Percentiles rank a stretch among this genome's conserved stretches.
Conservation (phyloP, 495 filamentous ascomycete genomes). For the Cercophora scortea region DNA sequence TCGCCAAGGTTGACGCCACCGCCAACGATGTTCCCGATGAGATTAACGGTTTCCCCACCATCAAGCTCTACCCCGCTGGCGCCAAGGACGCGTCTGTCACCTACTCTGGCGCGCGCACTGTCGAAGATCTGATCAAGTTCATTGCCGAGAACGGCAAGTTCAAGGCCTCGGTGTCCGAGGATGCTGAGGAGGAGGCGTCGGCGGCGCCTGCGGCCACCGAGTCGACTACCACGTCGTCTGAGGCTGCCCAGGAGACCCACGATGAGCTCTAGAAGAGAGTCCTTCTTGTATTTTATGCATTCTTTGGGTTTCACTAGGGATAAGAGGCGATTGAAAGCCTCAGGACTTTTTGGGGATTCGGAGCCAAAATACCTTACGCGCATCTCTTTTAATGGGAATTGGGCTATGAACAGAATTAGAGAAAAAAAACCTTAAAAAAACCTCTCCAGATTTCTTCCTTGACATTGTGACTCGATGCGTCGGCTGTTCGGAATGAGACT, state of each 20-base stretch:
- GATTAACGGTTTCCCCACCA: conserved; percentile 97
- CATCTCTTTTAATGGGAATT: conserved; percentile 16
- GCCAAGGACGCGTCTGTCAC: conserved; percentile 76
- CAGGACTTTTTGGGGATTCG: conserved; percentile 13
- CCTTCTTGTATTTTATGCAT: conserved; percentile 18
- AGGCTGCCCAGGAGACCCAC: conserved; percentile 45
- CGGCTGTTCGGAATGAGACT: too few relatives aligned
- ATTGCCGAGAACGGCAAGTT: conserved; percentile 91
- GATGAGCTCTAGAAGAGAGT: conserved; percentile 56
- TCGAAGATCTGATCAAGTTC: conserved; percentile 92
- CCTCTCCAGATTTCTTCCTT: not conserved
- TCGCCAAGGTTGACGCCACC: conserved; percentile 98
- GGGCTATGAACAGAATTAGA: not conserved
- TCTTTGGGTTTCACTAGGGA: conserved; percentile 18
- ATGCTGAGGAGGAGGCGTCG: conserved; percentile 43
- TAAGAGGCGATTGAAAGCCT: conserved; percentile 4
- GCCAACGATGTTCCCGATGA: conserved; percentile 94
- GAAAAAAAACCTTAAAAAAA: not conserved
- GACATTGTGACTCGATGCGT: not conserved
- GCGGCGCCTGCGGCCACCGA: conserved; percentile 46
- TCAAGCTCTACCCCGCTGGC: conserved; percentile 95
- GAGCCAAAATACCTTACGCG: conserved; percentile 22
- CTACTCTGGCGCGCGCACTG: conserved; percentile 80
- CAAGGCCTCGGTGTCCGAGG: conserved; percentile 49
- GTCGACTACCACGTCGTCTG: conserved; percentile 27